Evolutionary conservation across 2,329 filamentous ascomycete species (phyloP), one percentile per base, ranked within the genome.

Genomic region (Teratosphaeria nubilosa): DNA sequence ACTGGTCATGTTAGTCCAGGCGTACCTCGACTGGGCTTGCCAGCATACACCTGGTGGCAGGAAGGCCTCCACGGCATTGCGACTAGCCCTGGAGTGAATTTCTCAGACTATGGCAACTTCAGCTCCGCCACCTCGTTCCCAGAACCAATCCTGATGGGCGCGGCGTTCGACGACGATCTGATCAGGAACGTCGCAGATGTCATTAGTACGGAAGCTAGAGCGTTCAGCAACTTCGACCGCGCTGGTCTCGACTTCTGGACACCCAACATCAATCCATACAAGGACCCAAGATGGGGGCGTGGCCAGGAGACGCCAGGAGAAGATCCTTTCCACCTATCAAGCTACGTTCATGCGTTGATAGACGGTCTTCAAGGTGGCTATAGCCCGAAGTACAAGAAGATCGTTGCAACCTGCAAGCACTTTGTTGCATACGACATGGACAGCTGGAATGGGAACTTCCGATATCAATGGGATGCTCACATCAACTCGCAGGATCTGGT

Each of bases 71-170:
- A 87, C 65, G 85, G 85, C 1, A 74, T 87, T 0, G 83, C 80
- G 3, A 67, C 63, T 3, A 77, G 77, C 22, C 79, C 79, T 0
- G 83, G 82, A 0, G 80, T 82, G 5, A 74, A 78, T 31, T 85
- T 83, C 68, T 76, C 77, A n/a, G 69, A 69, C 5, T 73, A 72
- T 13, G 80, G 79, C 1, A 71, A 79, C 11, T 87, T 78, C 67
- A 80, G 76, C 61, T 81, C 80, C 66, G 82, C 85, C 0, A 87
- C 85, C 0, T 83, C 81, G 0, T 88, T 87, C 65, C 84, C 85
- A 0, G 79, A 82, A 66, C 84, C 85, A 0, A 85, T 88, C 55
- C 70, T 80, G 1, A 79, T 84, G 64, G 80, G 80, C 24, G 83
- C 85, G 0, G 79, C 84, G 0, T 85, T 88, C 62, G 83, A 88